Evolutionary conservation across 176 grass and related monocot genomes (phyloP).

Genomic region (Aegilops longissima): DNA sequence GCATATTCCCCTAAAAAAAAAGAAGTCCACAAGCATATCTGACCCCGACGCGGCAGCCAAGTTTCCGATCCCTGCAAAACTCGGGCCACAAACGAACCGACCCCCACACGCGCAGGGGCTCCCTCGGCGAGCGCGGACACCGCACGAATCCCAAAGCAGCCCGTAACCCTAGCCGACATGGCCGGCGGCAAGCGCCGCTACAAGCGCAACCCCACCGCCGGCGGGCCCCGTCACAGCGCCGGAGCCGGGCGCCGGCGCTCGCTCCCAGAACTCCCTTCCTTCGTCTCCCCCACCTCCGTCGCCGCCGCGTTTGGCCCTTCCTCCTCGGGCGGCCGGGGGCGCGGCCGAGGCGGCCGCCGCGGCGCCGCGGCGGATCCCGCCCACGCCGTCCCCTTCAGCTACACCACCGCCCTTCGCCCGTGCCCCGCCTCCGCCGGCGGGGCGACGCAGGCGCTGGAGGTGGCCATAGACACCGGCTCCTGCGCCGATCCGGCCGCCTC

Average conservation of each 20-base stretch:
- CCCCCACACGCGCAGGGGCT: not conserved
- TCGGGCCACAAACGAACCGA: too few relatives aligned
- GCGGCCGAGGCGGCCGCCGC: not conserved
- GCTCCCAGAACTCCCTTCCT: constrained; percentile 46
- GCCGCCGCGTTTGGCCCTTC: constrained; percentile 45
- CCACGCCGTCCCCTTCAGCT: constrained; percentile 44
- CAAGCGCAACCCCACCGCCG: constrained; percentile 58
- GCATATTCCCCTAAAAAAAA: too few relatives aligned
- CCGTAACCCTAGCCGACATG: constrained; percentile 47
- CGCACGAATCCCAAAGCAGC: constrained; percentile 11
- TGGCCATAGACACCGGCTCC: constrained; percentile 36
- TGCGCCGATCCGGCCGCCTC: constrained; percentile 26
- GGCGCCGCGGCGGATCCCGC: not conserved
- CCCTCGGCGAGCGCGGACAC: not conserved
- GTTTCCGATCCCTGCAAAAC: too few relatives aligned
- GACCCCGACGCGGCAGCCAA: too few relatives aligned
- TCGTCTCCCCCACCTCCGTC: constrained; percentile 39
- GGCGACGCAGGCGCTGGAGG: constrained; percentile 12
- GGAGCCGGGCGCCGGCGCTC: constrained; percentile 43
- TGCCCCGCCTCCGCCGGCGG: not conserved
- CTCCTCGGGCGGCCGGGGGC: not conserved
- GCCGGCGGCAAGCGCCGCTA: constrained; percentile 50
- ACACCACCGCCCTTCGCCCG: not conserved
- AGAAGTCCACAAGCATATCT: too few relatives aligned
- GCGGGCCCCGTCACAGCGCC: constrained; percentile 35